Evolutionary conservation across 2,329 filamentous ascomycete species (phyloP).

Genomic region (Ustulina deusta): DNA sequence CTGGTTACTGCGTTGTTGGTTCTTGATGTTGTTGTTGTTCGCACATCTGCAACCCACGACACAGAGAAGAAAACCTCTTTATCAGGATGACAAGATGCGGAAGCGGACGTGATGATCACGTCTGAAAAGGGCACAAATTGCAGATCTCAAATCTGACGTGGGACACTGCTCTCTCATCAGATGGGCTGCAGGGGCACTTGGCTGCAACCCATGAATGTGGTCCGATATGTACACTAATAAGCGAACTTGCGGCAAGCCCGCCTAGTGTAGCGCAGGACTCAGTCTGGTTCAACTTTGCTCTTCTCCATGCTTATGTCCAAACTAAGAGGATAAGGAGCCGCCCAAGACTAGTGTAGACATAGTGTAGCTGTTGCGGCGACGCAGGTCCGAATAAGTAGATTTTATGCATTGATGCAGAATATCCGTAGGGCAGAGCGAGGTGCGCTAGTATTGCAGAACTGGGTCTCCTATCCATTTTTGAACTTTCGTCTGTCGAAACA

Average conservation of each 20-base stretch:
- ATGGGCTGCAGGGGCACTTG: constrained; percentile 34
- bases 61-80: constrained; percentile 26
- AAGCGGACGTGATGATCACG: constrained; percentile 29
- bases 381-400: constrained; percentile 31
- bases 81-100: constrained; percentile 22
- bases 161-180: constrained; percentile 33
- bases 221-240: constrained; percentile 26
- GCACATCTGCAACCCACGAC: constrained; percentile 9
- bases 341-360: neutral
- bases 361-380: constrained; percentile 16
- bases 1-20: constrained; percentile 3
- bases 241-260: constrained; percentile 21
- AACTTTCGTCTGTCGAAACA: constrained; percentile 8
- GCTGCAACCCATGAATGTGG: constrained; percentile 11
- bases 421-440: constrained; percentile 27
- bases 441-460: constrained; percentile 20
- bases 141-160: constrained; percentile 38
- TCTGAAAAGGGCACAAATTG: constrained; percentile 33
- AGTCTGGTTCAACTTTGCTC: constrained; percentile 1
- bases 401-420: constrained; percentile 12
- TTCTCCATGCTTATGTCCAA: constrained; percentile 22
- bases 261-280: constrained; percentile 13
- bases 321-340: neutral
- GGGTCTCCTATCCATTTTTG: constrained; percentile 26
- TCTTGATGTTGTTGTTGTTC: constrained; percentile 8